A percentile compares a stretch with the other conserved stretches of the same genome.
Conservation (phyloP, 495 filamentous ascomycete species). For the Friedmanniomyces endolithicus region DNA sequence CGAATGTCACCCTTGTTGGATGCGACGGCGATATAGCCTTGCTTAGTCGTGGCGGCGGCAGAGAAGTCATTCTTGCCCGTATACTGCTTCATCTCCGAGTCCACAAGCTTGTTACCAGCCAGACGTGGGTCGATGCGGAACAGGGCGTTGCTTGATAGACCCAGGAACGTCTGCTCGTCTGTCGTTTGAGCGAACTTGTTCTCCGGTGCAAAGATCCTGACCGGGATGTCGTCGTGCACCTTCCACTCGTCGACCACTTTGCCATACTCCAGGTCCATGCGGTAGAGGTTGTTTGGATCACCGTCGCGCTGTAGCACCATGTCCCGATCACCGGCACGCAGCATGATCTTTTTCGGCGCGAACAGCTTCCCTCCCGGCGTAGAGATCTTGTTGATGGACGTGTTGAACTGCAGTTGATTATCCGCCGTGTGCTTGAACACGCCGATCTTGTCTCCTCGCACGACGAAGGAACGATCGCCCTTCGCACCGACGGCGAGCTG, state of each 20-base stretch:
- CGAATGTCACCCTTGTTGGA: conserved; percentile 96
- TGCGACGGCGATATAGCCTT: conserved; percentile 91
- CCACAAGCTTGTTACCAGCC: conserved; percentile 81
- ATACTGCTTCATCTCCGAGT: conserved; percentile 88
- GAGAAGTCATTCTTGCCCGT: conserved; percentile 94
- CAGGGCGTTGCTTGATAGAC: conserved; percentile 78
- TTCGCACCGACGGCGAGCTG: conserved; percentile 97
- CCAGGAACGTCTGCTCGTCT: conserved; percentile 84
- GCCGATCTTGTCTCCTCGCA: conserved; percentile 92
- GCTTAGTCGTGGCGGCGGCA: conserved; percentile 80
- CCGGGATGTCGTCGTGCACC: conserved; percentile 91
- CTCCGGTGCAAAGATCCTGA: conserved; percentile 81
- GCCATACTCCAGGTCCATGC: conserved; percentile 95
- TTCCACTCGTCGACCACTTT: conserved; percentile 99
- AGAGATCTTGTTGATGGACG: conserved; percentile 89
- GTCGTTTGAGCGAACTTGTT: conserved; percentile 99
- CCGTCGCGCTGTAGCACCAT: conserved; percentile 80
- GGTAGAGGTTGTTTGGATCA: conserved; percentile 85
- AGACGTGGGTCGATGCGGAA: conserved; percentile 91
- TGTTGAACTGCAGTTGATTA: conserved; percentile 92
- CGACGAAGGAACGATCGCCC: conserved; percentile 91
- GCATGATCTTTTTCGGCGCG: conserved; percentile 94
- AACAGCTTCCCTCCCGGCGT: conserved; percentile 80
- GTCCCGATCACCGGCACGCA: conserved; percentile 83
- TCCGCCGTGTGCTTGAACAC: conserved; percentile 94